A percentile compares a stretch with the other conserved stretches of the same genome.
These are phyloP conservation scores for Fallopia convolvulus DNA, from an alignment of 148 eudicot genomes.

Conservation along the genomic window DNA sequence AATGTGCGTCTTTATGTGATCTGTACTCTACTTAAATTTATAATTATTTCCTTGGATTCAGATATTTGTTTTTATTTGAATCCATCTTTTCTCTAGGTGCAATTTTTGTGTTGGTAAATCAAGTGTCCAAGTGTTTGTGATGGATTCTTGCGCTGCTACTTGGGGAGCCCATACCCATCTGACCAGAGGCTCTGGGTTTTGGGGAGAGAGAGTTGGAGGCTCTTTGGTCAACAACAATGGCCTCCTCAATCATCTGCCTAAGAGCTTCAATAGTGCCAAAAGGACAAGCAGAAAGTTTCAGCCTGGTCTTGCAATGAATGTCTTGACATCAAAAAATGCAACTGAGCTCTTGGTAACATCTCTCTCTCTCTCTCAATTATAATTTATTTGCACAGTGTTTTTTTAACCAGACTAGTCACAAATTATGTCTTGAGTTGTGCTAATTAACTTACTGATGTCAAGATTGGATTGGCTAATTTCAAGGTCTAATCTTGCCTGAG, in stretches of 20 bases:
- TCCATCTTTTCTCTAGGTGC: constrained; percentile 5
- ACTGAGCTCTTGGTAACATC: constrained; percentile 49
- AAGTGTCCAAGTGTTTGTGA: constrained; percentile 12
- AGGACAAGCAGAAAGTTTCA: constrained; percentile 28
- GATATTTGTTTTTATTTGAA: constrained; percentile 15
- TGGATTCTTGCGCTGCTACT: constrained; percentile 65
- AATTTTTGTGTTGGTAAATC: constrained; percentile 10
- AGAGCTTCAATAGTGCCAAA: constrained; percentile 25
- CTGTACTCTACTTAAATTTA: constrained; percentile 15
- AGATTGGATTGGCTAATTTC: neutral
- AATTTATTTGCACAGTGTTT: neutral
- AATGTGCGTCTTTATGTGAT: constrained; percentile 16
- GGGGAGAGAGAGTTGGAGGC: constrained; percentile 52
- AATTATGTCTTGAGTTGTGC: neutral
- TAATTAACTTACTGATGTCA: neutral
- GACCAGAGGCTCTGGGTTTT: constrained; percentile 40
- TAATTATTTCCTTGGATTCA: constrained; percentile 14
- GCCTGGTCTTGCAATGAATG: constrained; percentile 49
- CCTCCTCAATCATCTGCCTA: constrained; percentile 15
- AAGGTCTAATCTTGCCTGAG: neutral
- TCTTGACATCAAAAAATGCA: constrained; percentile 48
- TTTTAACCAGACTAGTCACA: neutral
- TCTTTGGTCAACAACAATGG: constrained; percentile 28
- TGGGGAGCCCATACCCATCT: constrained; percentile 41
- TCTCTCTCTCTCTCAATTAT: neutral